Evolutionary conservation across 2,329 filamentous ascomycete genomes (phyloP).

Genomic region (Coniochaeta pulveracea): DNA sequence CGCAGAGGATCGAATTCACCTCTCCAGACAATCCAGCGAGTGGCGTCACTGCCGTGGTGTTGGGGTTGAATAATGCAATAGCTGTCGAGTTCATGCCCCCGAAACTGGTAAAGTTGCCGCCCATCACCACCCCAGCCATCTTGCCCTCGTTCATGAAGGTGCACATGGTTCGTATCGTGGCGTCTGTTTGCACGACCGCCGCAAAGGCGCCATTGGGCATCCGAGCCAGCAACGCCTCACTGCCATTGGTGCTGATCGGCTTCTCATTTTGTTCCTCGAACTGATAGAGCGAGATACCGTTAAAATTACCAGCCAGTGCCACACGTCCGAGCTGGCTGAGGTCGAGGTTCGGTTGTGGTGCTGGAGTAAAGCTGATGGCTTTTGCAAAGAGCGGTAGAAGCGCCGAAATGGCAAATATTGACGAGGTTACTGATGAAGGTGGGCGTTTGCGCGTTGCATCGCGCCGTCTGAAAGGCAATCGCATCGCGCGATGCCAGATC

Average conservation of each 20-base stretch:
- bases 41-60: conserved; percentile 58
- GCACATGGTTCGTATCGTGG: conserved; percentile 82
- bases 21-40: conserved; percentile 72
- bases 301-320: conserved; percentile 79
- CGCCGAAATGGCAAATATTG: conserved; percentile 27
- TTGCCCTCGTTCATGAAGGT: conserved; percentile 57
- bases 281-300: conserved; percentile 81
- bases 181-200: conserved; percentile 65
- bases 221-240: conserved; percentile 66
- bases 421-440: conserved; percentile 12
- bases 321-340: conserved; percentile 69
- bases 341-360: conserved; percentile 64
- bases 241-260: conserved; percentile 60
- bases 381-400: conserved; percentile 24
- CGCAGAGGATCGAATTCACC: conserved; percentile 75
- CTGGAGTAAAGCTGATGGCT: conserved; percentile 47
- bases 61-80: conserved; percentile 71
- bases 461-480: conserved; percentile 31
- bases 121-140: conserved; percentile 67
- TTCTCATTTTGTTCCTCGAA: conserved; percentile 69
- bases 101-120: conserved; percentile 91
- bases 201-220: conserved; percentile 80
- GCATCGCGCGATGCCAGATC: conserved; percentile 27
- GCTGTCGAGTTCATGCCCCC: conserved; percentile 65
- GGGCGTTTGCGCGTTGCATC: conserved; percentile 25